A percentile compares a stretch with the other conserved stretches of the same genome.
These are phyloP conservation scores for Ceratocystiopsis brevicomis DNA, from an alignment of 2,329 filamentous ascomycete species.

Conservation along the genomic window DNA sequence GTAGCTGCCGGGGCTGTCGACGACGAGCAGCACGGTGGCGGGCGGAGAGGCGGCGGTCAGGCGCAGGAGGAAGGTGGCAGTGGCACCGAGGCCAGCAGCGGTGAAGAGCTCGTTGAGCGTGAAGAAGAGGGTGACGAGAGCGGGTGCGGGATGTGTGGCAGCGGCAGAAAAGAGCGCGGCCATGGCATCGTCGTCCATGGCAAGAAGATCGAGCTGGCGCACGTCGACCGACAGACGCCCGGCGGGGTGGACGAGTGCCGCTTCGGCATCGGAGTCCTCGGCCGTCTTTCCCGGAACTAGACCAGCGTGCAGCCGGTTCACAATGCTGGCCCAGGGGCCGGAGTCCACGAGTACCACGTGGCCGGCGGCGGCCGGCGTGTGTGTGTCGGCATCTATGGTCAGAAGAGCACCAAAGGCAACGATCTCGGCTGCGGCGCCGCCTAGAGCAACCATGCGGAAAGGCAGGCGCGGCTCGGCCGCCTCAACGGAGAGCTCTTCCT, in stretches of 20 bases:
- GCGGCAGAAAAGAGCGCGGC: slow-evolving; percentile 10
- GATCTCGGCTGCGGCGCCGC: slow-evolving; percentile 44
- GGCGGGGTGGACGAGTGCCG: slow-evolving; percentile 21
- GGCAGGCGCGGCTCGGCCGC: background rate
- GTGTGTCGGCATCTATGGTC: slow-evolving; percentile 4
- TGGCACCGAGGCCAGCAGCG: slow-evolving; percentile 47
- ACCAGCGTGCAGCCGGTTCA: slow-evolving; percentile 35
- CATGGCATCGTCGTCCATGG: slow-evolving; percentile 19
- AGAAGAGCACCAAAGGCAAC: slow-evolving; percentile 31
- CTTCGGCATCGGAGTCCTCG: slow-evolving; percentile 20
- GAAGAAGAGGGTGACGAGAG: slow-evolving; percentile 70
- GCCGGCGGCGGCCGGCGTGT: slow-evolving; percentile 9
- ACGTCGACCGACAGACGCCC: slow-evolving; percentile 23
- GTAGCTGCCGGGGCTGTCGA: slow-evolving; percentile 88
- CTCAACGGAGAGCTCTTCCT: background rate
- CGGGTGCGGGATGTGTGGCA: slow-evolving; percentile 13
- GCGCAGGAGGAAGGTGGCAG: slow-evolving; percentile 55
- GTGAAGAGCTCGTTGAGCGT: slow-evolving; percentile 92
- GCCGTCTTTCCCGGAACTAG: slow-evolving; percentile 17
- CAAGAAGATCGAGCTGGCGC: slow-evolving; percentile 29
- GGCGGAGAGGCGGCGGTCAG: slow-evolving; percentile 39
- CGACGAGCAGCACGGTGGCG: slow-evolving; percentile 57
- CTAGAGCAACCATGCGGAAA: slow-evolving; percentile 16
- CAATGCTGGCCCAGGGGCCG: slow-evolving; percentile 54
- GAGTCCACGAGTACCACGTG: slow-evolving; percentile 56